These are phyloP conservation scores for Arthrobotrys conoides DNA, from an alignment of 2,329 filamentous ascomycete genomes.

Conservation along the genomic window DNA sequence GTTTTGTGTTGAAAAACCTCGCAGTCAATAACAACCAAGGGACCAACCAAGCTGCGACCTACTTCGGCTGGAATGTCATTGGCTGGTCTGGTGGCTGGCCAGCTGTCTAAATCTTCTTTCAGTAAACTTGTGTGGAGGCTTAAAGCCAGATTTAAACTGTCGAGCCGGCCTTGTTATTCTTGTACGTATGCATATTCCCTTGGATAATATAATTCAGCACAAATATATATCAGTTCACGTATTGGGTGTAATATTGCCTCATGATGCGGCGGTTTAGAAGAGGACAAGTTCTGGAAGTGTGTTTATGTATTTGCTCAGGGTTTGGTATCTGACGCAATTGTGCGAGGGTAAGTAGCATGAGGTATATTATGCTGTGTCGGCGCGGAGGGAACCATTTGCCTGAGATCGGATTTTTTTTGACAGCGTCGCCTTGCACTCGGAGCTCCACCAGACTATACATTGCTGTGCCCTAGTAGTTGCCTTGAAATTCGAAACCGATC, in stretches of 20 bases:
- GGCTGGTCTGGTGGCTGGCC: slow-evolving; percentile 68
- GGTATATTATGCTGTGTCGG: background rate
- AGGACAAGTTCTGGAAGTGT: background rate
- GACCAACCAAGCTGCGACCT: slow-evolving; percentile 68
- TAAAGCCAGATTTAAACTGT: no score
- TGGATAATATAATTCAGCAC: no score
- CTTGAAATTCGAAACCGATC: no score
- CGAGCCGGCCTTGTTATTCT: no score
- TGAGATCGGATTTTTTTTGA: no score
- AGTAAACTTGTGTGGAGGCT: no score
- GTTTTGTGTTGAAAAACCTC: slow-evolving; percentile 34
- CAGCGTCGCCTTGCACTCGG: no score
- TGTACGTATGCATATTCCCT: no score
- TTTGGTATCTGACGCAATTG: background rate
- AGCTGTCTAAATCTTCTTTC: slow-evolving; percentile 63
- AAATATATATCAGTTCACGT: background rate
- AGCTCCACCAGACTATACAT: no score
- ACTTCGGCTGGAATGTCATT: slow-evolving; percentile 68
- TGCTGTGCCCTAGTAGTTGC: no score
- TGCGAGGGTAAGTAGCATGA: background rate
- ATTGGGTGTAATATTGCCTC: background rate
- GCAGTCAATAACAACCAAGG: slow-evolving; percentile 70
- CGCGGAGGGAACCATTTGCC: no score
- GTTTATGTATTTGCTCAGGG: background rate
- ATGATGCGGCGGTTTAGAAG: background rate